These are phyloP conservation scores for Xylaria sp. DNA, from an alignment of 2,329 filamentous ascomycete genomes.

Conservation along the genomic window DNA sequence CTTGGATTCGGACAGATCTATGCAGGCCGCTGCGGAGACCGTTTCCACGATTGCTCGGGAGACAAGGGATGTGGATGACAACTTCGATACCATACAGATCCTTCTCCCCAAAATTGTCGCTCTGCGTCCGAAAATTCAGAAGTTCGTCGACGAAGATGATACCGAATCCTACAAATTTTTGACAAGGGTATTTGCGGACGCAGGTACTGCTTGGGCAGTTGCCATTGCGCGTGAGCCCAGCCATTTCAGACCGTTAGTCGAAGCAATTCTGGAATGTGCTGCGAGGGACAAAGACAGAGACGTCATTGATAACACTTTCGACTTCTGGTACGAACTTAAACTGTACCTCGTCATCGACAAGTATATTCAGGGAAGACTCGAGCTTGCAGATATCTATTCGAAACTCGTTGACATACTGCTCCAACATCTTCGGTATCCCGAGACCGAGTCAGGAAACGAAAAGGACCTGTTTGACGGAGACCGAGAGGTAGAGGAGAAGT, in stretches of 20 bases:
- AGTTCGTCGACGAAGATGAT: slow-evolving; percentile 83
- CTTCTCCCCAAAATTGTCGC: slow-evolving; percentile 84
- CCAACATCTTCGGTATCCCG: slow-evolving; percentile 87
- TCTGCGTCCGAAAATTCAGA: slow-evolving; percentile 79
- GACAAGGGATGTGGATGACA: slow-evolving; percentile 93
- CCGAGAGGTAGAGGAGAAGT: slow-evolving; percentile 94
- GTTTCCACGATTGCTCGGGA: slow-evolving; percentile 92
- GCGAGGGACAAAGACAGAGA: slow-evolving; percentile 88
- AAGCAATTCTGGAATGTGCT: slow-evolving; percentile 91
- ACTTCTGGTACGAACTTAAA: slow-evolving; percentile 98
- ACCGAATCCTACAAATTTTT: slow-evolving; percentile 86
- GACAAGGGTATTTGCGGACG: slow-evolving; percentile 90
- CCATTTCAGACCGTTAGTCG: slow-evolving; percentile 86
- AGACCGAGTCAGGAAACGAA: slow-evolving; percentile 77
- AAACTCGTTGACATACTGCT: slow-evolving; percentile 94
- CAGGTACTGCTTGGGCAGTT: slow-evolving; percentile 93
- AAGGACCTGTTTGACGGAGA: slow-evolving; percentile 94
- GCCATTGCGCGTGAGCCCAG: slow-evolving; percentile 85
- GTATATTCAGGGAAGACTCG: slow-evolving; percentile 83
- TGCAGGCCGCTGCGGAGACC: slow-evolving; percentile 91
- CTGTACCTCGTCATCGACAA: slow-evolving; percentile 92
- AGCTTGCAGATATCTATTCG: slow-evolving; percentile 84
- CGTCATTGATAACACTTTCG: slow-evolving; percentile 92
- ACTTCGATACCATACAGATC: slow-evolving; percentile 80
- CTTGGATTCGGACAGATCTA: slow-evolving; percentile 78